These are phyloP conservation scores for Fusarium sp. DNA, from an alignment of 2,329 filamentous ascomycete species.

Conservation along the genomic window DNA sequence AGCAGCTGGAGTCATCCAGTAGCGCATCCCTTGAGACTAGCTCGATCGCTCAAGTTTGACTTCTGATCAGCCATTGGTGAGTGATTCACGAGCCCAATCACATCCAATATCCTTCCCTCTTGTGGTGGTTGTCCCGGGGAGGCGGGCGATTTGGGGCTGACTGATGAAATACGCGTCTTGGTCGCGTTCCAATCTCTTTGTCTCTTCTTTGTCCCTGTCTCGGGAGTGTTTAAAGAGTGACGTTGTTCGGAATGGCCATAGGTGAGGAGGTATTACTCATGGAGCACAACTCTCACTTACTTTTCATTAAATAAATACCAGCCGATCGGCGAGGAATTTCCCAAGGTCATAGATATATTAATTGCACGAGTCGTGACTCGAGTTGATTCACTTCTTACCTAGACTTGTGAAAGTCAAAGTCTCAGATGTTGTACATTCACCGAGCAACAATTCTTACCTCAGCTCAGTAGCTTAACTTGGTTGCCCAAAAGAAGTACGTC, in stretches of 20 bases:
- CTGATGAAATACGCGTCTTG: conserved; percentile 1
- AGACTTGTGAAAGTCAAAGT: neutral
- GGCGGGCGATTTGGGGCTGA: neutral
- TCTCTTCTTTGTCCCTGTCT: conserved; percentile 11
- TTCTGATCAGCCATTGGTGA: conserved; percentile 23
- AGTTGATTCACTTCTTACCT: neutral
- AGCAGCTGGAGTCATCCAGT: neutral
- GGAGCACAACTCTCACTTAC: neutral
- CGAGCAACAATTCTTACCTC: neutral
- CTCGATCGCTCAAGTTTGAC: neutral
- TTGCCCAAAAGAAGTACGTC: neutral
- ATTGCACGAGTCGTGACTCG: neutral
- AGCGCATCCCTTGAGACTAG: neutral
- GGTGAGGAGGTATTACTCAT: neutral
- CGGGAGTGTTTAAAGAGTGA: neutral
- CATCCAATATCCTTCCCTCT: neutral
- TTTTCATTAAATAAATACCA: neutral
- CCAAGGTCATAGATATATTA: neutral
- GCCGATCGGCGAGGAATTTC: neutral
- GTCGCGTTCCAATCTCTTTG: conserved; percentile 6
- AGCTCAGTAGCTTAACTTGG: neutral
- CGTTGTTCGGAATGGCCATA: neutral
- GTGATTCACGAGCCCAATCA: neutral
- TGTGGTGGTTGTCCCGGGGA: neutral
- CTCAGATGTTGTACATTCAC: neutral